phyloP scores from a whole-genome alignment of 148 eudicot species.

The Amaranthus hypochondriacus region DNA sequence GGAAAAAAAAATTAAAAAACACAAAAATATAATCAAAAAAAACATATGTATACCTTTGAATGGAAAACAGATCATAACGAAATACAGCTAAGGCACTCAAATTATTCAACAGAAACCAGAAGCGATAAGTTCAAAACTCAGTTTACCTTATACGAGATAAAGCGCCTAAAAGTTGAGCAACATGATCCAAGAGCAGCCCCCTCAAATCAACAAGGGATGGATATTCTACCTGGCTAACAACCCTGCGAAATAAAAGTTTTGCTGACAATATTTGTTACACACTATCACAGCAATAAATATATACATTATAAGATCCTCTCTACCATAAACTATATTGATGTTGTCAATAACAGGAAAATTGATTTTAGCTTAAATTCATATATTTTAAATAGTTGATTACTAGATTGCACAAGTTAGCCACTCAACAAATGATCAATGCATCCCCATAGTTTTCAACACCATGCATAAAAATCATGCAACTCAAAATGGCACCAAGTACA shows the following conservation, averaged over 20 bases:
- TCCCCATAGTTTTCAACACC: not conserved
- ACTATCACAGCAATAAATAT: not conserved
- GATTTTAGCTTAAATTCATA: not conserved
- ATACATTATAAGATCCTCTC: not conserved
- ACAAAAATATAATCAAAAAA: no score
- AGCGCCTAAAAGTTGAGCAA: constrained; percentile 97
- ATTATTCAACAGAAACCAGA: not conserved
- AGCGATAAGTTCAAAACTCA: not conserved
- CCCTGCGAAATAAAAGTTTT: constrained; percentile 47
- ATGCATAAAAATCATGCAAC: not conserved
- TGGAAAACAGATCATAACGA: not conserved
- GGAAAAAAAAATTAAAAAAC: no score
- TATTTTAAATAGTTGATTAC: not conserved
- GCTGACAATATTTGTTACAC: not conserved
- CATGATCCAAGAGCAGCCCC: constrained; percentile 83
- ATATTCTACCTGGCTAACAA: constrained; percentile 97
- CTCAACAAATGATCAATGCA: not conserved
- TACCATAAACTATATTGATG: not conserved
- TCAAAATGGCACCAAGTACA: not conserved
- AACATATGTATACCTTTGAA: no score
- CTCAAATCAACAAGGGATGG: constrained; percentile 96
- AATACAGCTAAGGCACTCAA: not conserved
- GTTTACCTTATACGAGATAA: constrained; percentile 90
- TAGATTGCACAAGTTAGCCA: not conserved
- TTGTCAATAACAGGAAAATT: not conserved